Conservation (phyloP, 2,329 filamentous ascomycete species). For the Arachnopeziza araneosa region DNA sequence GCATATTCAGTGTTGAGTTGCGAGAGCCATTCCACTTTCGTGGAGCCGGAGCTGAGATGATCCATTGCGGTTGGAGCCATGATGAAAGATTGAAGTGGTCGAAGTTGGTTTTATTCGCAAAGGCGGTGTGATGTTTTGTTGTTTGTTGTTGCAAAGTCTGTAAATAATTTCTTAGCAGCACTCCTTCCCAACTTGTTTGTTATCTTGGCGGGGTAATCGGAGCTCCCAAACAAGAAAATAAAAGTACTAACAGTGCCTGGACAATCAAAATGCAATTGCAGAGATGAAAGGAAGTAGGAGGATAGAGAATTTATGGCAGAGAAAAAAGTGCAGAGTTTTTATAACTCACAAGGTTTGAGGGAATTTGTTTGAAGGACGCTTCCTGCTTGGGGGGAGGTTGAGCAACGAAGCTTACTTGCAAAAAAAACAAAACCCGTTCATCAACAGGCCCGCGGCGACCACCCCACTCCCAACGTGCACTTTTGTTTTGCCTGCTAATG, state of each 20-base stretch:
- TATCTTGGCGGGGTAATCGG: not conserved
- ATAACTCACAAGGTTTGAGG: constrained; percentile 9
- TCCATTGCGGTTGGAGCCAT: constrained; percentile 63
- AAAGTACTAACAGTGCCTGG: not conserved
- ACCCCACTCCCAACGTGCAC: not conserved
- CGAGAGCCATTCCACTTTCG: constrained; percentile 60
- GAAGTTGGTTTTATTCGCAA: not conserved
- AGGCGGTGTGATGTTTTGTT: not conserved
- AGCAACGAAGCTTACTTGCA: not conserved
- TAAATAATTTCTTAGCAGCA: not conserved
- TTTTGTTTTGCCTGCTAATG: not conserved
- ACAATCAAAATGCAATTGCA: not conserved
- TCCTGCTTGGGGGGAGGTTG: not conserved
- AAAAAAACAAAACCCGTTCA: not conserved
- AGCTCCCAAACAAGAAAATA: not conserved
- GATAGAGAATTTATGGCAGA: not conserved
- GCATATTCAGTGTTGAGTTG: constrained; percentile 80
- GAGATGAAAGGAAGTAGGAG: not conserved
- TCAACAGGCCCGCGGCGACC: not conserved
- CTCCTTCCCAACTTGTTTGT: not conserved
- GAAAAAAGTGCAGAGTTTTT: not conserved
- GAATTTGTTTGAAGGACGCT: constrained; percentile 4
- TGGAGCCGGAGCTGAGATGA: constrained; percentile 74
- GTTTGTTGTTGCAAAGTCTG: not conserved
- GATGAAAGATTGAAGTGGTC: constrained; percentile 8